Base-by-base conservation (phyloP, 2,329 filamentous ascomycete genomes). In the Coniochaeta pulveracea region DNA sequence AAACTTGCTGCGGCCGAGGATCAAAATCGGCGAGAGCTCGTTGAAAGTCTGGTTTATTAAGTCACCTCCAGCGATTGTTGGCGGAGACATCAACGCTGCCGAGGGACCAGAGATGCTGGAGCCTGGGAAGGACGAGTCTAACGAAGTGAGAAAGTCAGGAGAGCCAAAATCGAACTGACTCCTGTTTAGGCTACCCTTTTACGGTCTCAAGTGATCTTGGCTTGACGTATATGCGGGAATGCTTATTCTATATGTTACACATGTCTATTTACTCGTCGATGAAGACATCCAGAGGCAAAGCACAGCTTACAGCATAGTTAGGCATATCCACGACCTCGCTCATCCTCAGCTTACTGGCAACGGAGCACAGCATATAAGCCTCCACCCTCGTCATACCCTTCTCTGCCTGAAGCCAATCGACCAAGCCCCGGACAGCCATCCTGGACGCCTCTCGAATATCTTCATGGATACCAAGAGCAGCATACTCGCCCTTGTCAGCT, bases 281-380 rank as follows among this genome's bases (percentile, higher is more conserved):
- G 47, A 72, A 71, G 11, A 68, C 56, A 28, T 55, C 60, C 43
- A 69, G 45, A 2, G 65, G 64, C 19, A 72, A 45, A 31, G 55
- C 60, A 48, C 64, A 67, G 7, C 64, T 57, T 21, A 71, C 60
- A 3, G 58, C 63, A 49, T 60, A 69, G 40, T 71, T 62, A 8
- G 66, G 65, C 59, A 71, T 64, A 39, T 70, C 67, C 15, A 72
- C 65, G 2, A 61, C 60, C 47, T 72, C 65, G 4, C 56, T 58
- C 45, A 70, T 64, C 40, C 63, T 64, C 40, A 72, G 42, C 42
- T 66, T 60, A 0, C 57, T 64, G 0, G 61, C 62, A 10, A 72
- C 59, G 37, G 63, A 68, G 17, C 58, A 56, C 14, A 72, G 47
- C 50, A 72, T 70, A 43, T 72, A 72, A 2, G 60, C 64, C 40